phyloP scores from a whole-genome alignment of 345 rosid genomes.

The Trapa incisa region DNA sequence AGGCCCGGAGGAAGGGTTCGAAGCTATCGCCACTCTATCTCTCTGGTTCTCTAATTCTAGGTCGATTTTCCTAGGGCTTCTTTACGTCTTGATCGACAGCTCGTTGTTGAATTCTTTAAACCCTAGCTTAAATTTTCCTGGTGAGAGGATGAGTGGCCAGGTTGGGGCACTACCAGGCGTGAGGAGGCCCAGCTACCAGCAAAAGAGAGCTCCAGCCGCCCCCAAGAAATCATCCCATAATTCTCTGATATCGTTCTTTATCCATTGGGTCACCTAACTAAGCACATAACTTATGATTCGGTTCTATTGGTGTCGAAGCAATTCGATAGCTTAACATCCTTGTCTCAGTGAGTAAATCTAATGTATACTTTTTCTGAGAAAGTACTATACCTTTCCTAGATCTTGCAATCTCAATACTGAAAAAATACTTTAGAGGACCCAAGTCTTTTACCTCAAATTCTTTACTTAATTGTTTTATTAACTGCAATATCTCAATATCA shows the following conservation, averaged over 20 bases:
- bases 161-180: conserved; percentile 33
- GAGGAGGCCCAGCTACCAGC: conserved; percentile 32
- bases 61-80: conserved; percentile 5
- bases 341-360: neutral
- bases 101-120: neutral
- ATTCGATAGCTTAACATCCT: neutral
- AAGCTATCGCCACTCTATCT: neutral
- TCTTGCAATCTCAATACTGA: no score
- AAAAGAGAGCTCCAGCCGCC: conserved; percentile 34
- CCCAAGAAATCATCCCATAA: conserved; percentile 32
- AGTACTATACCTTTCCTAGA: no score
- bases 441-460: no score
- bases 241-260: no score
- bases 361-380: no score
- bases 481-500: no score
- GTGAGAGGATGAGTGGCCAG: conserved; percentile 47
- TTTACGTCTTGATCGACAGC: neutral
- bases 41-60: neutral
- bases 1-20: neutral
- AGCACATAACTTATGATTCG: no score
- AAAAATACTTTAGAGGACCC: no score
- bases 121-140: neutral
- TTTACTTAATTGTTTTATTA: no score
- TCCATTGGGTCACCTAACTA: no score
- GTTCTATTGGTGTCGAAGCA: no score